Percentiles rank a stretch among this genome's conserved stretches.
Evolutionary conservation across 192 early-diverging fungal species (phyloP).

Genomic region (Coemansia sp.): DNA sequence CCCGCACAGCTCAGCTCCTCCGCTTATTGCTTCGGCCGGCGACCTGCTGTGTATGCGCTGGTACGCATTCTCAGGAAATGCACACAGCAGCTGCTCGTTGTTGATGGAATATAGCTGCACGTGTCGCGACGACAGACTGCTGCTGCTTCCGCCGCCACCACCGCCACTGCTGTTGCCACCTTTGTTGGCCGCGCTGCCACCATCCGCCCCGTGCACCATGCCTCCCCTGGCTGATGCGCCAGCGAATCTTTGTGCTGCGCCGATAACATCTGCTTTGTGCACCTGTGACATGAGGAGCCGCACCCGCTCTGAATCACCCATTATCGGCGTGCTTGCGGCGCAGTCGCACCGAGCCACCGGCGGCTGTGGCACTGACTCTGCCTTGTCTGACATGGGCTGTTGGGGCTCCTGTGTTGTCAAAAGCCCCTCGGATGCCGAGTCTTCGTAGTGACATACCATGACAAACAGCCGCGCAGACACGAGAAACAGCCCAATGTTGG

Average conservation of each 20-base stretch:
- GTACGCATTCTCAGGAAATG: constrained; percentile 52
- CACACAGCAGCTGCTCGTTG: constrained; percentile 38
- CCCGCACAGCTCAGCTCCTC: constrained; percentile 20
- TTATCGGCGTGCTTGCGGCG: constrained; percentile 27
- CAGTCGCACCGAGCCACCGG: constrained; percentile 33
- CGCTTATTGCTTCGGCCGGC: constrained; percentile 18
- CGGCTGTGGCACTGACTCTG: constrained; percentile 13
- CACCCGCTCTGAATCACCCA: constrained; percentile 31
- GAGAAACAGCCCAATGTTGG: constrained; percentile 50
- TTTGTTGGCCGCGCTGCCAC: constrained; percentile 2
- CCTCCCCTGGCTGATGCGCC: not conserved
- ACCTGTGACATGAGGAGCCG: constrained; percentile 40
- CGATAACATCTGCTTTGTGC: constrained; percentile 32
- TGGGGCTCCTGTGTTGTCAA: constrained; percentile 3
- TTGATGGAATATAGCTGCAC: constrained; percentile 48
- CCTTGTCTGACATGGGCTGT: not conserved
- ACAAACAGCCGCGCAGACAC: constrained; percentile 45
- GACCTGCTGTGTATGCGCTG: constrained; percentile 27
- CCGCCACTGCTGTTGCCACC: constrained; percentile 11
- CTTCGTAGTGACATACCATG: constrained; percentile 53
- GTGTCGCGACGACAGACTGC: constrained; percentile 43
- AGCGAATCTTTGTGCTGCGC: not conserved
- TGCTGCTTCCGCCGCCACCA: not conserved
- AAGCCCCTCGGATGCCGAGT: constrained; percentile 13
- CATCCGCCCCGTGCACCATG: constrained; percentile 1